Conservation (phyloP, 1,284 basidiomycete genomes). For the Marasmius oreades region DNA sequence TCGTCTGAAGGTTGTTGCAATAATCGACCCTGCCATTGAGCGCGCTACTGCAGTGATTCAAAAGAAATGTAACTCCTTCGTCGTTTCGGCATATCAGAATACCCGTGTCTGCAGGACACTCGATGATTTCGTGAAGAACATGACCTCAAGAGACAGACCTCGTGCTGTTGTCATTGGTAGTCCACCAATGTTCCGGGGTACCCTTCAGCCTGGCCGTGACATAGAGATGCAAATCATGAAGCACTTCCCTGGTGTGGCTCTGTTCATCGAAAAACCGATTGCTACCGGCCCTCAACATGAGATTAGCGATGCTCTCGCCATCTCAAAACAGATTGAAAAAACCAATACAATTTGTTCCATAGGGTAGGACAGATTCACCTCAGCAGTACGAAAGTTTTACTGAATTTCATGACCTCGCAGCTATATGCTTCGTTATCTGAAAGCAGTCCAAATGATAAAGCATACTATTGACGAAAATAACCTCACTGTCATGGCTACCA, state of each 20-base stretch:
- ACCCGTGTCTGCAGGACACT: conserved; percentile 87
- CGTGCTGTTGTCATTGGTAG: conserved; percentile 87
- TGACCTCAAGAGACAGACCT: conserved; percentile 57
- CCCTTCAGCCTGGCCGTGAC: conserved; percentile 74
- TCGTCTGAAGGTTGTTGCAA: conserved; percentile 91
- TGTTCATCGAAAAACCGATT: conserved; percentile 95
- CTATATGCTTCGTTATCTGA: conserved; percentile 91
- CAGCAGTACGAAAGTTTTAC: no score
- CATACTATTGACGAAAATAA: conserved; percentile 93
- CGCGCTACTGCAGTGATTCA: conserved; percentile 81
- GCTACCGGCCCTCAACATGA: conserved; percentile 78
- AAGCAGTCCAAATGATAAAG: conserved; percentile 98
- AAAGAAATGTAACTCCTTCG: conserved; percentile 93
- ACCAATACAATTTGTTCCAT: conserved; percentile 83
- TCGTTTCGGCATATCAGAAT: conserved; percentile 89
- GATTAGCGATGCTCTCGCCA: conserved; percentile 63
- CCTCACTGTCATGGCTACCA: conserved; percentile 95
- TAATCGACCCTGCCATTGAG: conserved; percentile 88
- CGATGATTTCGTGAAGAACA: conserved; percentile 80
- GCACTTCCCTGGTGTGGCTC: conserved; percentile 84
- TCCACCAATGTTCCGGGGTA: conserved; percentile 92
- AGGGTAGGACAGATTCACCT: conserved; percentile 50
- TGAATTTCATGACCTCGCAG: conserved; percentile 30
- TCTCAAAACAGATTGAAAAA: conserved; percentile 67
- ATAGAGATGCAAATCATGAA: conserved; percentile 90